Conservation (phyloP, 2,329 filamentous ascomycete genomes). For the Thyridium curvatum region DNA sequence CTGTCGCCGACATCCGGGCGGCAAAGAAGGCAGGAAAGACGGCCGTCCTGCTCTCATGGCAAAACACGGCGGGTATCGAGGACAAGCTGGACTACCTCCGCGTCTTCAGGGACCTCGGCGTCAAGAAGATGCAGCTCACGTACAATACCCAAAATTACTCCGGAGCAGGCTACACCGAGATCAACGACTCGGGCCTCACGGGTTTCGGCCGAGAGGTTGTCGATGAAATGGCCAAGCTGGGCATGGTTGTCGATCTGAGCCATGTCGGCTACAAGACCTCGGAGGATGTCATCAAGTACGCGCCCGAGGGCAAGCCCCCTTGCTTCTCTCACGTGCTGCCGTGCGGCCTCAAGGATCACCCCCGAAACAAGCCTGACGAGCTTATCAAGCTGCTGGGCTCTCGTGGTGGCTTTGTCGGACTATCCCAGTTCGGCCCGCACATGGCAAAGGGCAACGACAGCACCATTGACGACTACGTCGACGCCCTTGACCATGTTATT, state of each 20-base stretch:
- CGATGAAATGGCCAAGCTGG: conserved; percentile 24
- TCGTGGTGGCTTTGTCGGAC: conserved; percentile 29
- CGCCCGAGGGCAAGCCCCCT: conserved; percentile 26
- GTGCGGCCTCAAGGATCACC: conserved; percentile 24
- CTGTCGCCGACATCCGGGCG: conserved; percentile 25
- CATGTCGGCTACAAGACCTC: conserved; percentile 25
- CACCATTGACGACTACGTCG: conserved; percentile 32
- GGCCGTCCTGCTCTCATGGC: conserved; percentile 30
- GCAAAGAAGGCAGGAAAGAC: conserved; percentile 28
- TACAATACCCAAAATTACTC: conserved; percentile 36
- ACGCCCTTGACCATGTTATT: conserved; percentile 30
- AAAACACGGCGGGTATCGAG: conserved; percentile 33
- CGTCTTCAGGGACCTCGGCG: conserved; percentile 31
- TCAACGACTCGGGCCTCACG: conserved; percentile 26
- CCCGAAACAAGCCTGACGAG: conserved; percentile 29
- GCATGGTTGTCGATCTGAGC: conserved; percentile 27
- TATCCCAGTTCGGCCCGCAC: conserved; percentile 30
- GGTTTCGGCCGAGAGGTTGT: conserved; percentile 26
- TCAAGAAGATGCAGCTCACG: conserved; percentile 34
- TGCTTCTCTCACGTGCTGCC: conserved; percentile 32
- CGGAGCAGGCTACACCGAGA: conserved; percentile 30
- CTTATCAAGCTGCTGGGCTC: conserved; percentile 26
- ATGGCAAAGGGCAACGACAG: conserved; percentile 31
- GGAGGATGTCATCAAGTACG: conserved; percentile 25
- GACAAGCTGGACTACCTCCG: conserved; percentile 28